Percentiles rank a stretch among this genome's conserved stretches.
Evolutionary conservation across 352 stramenopile species (phyloP).

Genomic region (Thalassiosira ordinaria): DNA sequence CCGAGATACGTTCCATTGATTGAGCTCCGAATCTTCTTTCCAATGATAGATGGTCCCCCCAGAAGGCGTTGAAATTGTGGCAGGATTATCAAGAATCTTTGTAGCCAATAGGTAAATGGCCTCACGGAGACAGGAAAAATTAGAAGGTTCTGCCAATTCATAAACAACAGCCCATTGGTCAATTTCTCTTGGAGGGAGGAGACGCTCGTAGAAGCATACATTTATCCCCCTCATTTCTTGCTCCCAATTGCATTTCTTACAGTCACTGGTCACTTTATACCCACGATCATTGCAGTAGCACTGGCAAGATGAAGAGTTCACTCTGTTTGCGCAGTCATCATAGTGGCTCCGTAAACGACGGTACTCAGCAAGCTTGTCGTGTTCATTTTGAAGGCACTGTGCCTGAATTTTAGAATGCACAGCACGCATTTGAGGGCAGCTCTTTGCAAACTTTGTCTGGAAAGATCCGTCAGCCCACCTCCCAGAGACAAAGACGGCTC

Average conservation of each 20-base stretch:
- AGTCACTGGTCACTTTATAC: not conserved
- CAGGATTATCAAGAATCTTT: slow-evolving; percentile 14
- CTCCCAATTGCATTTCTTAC: slow-evolving; percentile 3
- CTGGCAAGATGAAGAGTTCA: slow-evolving; percentile 7
- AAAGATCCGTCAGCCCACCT: not conserved
- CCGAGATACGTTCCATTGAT: slow-evolving; percentile 9
- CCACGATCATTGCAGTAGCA: slow-evolving; percentile 16
- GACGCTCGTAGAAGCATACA: slow-evolving; percentile 13
- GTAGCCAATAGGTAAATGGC: slow-evolving; percentile 1
- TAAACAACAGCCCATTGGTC: slow-evolving; percentile 21
- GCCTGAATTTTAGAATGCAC: slow-evolving; percentile 5
- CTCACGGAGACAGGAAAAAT: slow-evolving; percentile 14
- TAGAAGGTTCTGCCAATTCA: slow-evolving; percentile 13
- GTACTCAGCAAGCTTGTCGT: slow-evolving; percentile 12
- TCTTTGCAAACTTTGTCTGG: slow-evolving; percentile 9
- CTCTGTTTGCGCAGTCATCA: not conserved
- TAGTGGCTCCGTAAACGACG: slow-evolving; percentile 1
- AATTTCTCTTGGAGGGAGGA: slow-evolving; percentile 8
- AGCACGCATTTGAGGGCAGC: slow-evolving; percentile 1
- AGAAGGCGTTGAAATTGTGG: not conserved
- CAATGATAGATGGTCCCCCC: slow-evolving; percentile 1
- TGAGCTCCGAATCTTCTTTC: slow-evolving; percentile 3
- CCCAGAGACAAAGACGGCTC: slow-evolving; percentile 5
- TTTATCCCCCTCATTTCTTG: too few relatives aligned
- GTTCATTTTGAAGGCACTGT: slow-evolving; percentile 10